Conservation (phyloP, 176 grass and related monocot species). For the Luzula sylvatica region DNA sequence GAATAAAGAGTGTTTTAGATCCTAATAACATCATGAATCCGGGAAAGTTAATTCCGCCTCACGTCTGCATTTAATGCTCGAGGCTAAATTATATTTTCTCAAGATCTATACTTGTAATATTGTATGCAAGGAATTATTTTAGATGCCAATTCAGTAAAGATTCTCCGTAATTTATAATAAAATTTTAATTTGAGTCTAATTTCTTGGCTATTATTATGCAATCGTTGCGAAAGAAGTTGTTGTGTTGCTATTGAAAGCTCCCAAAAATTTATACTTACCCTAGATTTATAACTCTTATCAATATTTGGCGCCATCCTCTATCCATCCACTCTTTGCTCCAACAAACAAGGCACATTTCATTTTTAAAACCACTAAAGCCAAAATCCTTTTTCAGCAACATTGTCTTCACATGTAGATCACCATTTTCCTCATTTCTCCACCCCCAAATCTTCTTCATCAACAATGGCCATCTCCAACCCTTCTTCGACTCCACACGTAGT, state of each 20-base stretch:
- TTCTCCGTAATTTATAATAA: too few species aligned
- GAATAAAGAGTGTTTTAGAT: slow-evolving; percentile 79
- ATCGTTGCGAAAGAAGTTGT: too few species aligned
- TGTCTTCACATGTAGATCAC: background rate
- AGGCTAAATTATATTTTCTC: background rate
- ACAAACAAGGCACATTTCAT: background rate
- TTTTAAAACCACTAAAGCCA: slow-evolving; percentile 1
- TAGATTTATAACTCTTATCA: too few species aligned
- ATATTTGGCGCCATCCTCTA: background rate
- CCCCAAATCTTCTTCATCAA: background rate
- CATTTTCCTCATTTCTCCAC: background rate
- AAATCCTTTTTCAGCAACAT: background rate
- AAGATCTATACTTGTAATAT: background rate
- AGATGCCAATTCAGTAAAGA: too few species aligned
- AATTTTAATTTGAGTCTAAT: too few species aligned
- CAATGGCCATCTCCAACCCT: slow-evolving; percentile 24
- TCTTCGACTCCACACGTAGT: slow-evolving; percentile 18
- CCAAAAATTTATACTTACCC: too few species aligned
- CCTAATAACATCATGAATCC: slow-evolving; percentile 97
- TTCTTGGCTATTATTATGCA: too few species aligned
- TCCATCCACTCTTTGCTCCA: too few species aligned
- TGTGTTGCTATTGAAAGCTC: too few species aligned
- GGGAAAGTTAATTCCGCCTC: slow-evolving; percentile 89
- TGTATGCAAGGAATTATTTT: too few species aligned
- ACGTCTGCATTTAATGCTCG: slow-evolving; percentile 54